Evolutionary conservation across 2,329 filamentous ascomycete genomes (phyloP).

Genomic region (Remersonia thermophila): DNA sequence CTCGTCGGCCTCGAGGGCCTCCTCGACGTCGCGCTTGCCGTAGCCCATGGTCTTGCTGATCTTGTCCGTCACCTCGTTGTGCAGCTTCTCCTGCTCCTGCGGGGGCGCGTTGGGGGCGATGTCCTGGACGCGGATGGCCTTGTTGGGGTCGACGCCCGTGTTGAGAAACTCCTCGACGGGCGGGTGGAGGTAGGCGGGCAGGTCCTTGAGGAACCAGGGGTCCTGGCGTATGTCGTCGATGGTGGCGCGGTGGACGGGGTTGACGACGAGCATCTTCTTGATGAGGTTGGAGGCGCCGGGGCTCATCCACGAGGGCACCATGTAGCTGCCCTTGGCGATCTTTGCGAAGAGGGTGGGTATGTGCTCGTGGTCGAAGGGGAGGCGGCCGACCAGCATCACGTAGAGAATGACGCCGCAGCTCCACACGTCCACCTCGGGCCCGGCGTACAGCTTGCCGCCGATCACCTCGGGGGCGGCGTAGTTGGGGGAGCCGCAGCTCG

Average conservation of each 20-base stretch:
- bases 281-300: slow-evolving; percentile 72
- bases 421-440: slow-evolving; percentile 97
- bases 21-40: slow-evolving; percentile 85
- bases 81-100: slow-evolving; percentile 76
- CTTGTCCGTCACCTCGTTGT: slow-evolving; percentile 86
- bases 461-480: slow-evolving; percentile 98
- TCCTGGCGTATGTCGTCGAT: slow-evolving; percentile 89
- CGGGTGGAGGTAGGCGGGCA: slow-evolving; percentile 75
- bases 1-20: slow-evolving; percentile 81
- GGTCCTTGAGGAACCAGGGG: slow-evolving; percentile 81
- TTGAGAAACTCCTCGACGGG: slow-evolving; percentile 87
- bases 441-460: slow-evolving; percentile 92
- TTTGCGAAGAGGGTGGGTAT: slow-evolving; percentile 97
- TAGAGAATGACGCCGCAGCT: slow-evolving; percentile 88
- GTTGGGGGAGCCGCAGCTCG: slow-evolving; percentile 94
- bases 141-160: slow-evolving; percentile 86
- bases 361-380: slow-evolving; percentile 97
- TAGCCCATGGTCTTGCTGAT: slow-evolving; percentile 98
- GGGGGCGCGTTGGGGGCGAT: slow-evolving; percentile 68
- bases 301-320: slow-evolving; percentile 83
- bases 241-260: slow-evolving; percentile 85
- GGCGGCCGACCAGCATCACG: slow-evolving; percentile 64
- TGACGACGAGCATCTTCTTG: slow-evolving; percentile 87
- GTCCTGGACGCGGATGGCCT: slow-evolving; percentile 71
- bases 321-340: slow-evolving; percentile 88